phyloP scores from a whole-genome alignment of 2,329 filamentous ascomycete genomes.

The Cryphonectria radicalis region DNA sequence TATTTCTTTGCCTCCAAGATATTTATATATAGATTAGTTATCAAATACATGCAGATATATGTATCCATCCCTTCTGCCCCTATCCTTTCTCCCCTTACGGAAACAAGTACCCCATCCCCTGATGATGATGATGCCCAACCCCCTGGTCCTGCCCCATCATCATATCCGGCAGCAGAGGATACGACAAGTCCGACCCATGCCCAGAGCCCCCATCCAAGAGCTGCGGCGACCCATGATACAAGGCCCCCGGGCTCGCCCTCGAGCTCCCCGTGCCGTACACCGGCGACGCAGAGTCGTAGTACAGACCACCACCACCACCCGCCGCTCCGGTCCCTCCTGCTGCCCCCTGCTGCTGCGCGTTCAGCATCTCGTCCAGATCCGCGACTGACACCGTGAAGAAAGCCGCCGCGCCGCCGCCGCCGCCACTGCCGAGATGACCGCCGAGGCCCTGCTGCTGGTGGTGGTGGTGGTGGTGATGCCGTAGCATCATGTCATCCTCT shows the following conservation, averaged over 20 bases:
- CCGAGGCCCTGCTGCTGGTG: not conserved
- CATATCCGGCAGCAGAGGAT: constrained; percentile 34
- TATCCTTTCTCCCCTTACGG: not conserved
- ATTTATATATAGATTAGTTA: too few relatives aligned
- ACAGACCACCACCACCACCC: not conserved
- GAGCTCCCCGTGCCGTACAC: constrained; percentile 30
- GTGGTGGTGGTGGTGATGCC: constrained; percentile 24
- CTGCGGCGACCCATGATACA: constrained; percentile 20
- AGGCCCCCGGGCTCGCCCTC: constrained; percentile 28
- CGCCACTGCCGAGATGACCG: not conserved
- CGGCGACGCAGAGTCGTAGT: not conserved
- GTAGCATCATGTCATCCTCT: constrained; percentile 42
- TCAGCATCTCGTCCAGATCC: constrained; percentile 43
- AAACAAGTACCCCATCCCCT: not conserved
- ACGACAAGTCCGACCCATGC: not conserved
- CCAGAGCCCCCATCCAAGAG: not conserved
- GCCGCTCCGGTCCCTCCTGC: constrained; percentile 39
- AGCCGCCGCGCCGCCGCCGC: constrained; percentile 41
- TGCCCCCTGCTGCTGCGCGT: constrained; percentile 45
- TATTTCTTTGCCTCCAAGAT: too few relatives aligned
- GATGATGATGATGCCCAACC: not conserved
- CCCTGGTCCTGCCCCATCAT: constrained; percentile 22
- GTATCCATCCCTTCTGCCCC: too few relatives aligned
- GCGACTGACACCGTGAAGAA: constrained; percentile 2
- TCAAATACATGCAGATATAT: too few relatives aligned